A percentile compares a stretch with the other conserved stretches of the same genome.
phyloP scores from a whole-genome alignment of 176 grass and related monocot species.

The Avena insularis region DNA sequence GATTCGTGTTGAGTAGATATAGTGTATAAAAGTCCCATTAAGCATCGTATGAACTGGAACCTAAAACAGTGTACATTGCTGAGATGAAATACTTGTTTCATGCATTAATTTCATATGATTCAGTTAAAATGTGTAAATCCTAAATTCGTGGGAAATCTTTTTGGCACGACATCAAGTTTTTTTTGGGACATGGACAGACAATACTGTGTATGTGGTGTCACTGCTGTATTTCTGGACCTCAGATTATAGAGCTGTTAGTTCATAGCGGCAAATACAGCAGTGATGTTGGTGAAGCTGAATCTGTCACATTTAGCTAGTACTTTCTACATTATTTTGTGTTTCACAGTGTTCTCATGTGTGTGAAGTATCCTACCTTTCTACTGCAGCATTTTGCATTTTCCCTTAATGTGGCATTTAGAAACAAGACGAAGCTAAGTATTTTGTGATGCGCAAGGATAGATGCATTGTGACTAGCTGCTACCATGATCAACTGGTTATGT shows the following conservation, averaged over 20 bases:
- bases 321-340: neutral
- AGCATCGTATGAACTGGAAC: neutral
- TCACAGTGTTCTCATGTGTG: slow-evolving; percentile 19
- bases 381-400: neutral
- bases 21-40: neutral
- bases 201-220: neutral
- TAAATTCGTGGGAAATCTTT: neutral
- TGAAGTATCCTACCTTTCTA: neutral
- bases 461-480: neutral
- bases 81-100: neutral
- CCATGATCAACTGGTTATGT: neutral
- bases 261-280: neutral
- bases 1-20: neutral
- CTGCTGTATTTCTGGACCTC: slow-evolving; percentile 1
- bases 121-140: neutral
- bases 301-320: neutral
- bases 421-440: neutral
- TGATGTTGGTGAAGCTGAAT: neutral
- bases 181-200: neutral
- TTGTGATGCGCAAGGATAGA: neutral
- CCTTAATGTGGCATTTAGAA: neutral
- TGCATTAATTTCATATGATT: neutral
- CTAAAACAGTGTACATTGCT: neutral
- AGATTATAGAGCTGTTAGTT: neutral
- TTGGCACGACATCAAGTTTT: neutral